Conservation (phyloP, 2,329 filamentous ascomycete genomes). For the Ceratocystis harringtonii region DNA sequence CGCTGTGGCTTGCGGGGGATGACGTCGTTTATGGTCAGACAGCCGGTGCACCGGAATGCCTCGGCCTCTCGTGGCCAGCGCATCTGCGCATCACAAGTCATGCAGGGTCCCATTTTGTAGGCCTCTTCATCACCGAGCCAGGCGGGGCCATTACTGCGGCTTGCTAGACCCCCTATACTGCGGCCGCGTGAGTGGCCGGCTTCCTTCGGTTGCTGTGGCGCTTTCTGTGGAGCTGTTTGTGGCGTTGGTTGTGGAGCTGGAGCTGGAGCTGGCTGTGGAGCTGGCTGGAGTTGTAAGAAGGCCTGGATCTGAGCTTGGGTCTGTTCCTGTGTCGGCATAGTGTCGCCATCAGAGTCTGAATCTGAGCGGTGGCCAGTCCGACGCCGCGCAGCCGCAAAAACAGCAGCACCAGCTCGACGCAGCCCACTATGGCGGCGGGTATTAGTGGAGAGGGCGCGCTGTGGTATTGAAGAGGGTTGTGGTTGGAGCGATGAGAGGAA, state of each 20-base stretch:
- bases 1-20: slow-evolving; percentile 19
- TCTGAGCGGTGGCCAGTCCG: background rate
- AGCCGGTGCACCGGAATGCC: slow-evolving; percentile 70
- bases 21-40: slow-evolving; percentile 72
- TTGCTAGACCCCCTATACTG: background rate
- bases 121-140: slow-evolving; percentile 32
- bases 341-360: background rate
- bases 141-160: background rate
- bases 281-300: background rate
- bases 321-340: background rate
- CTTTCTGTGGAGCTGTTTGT: background rate
- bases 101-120: slow-evolving; percentile 58
- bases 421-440: background rate
- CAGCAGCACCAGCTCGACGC: slow-evolving; percentile 12
- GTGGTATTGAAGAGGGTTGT: background rate
- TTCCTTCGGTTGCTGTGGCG: background rate
- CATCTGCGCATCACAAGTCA: slow-evolving; percentile 70
- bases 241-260: background rate
- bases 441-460: background rate
- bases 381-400: slow-evolving; percentile 8
- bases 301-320: slow-evolving; percentile 3
- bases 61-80: slow-evolving; percentile 61
- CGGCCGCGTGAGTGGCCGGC: background rate
- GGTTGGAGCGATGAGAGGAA: background rate
- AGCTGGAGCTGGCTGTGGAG: background rate